Percentiles rank a stretch among this genome's conserved stretches.
phyloP scores from a whole-genome alignment of 164 flowering plant genomes.

The Aristolochia fimbriata region DNA sequence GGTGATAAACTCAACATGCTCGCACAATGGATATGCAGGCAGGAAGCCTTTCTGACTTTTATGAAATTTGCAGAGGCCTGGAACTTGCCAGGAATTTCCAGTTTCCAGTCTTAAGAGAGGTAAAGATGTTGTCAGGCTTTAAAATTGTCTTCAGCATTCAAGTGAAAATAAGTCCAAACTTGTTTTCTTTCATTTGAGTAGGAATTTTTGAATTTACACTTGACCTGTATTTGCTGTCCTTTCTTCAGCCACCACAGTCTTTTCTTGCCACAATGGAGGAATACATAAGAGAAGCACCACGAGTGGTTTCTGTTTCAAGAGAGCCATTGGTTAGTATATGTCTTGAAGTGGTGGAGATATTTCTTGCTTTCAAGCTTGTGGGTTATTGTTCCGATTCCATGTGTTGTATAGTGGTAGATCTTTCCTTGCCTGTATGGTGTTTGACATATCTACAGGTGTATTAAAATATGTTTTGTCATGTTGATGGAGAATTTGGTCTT shows the following conservation, averaged over 20 bases:
- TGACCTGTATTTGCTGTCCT: conserved; percentile 1
- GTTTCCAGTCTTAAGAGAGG: conserved; percentile 91
- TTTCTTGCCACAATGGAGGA: conserved; percentile 98
- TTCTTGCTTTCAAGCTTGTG: too few species aligned
- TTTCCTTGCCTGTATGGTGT: too few species aligned
- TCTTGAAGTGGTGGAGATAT: too few species aligned
- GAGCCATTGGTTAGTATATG: conserved; percentile 66
- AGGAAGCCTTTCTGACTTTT: conserved; percentile 76
- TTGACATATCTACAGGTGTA: too few species aligned
- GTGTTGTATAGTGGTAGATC: too few species aligned
- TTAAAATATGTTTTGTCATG: too few species aligned
- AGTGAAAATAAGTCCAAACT: background rate
- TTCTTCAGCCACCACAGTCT: conserved; percentile 87
- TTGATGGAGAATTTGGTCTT: too few species aligned
- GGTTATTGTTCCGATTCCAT: too few species aligned
- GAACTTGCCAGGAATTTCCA: conserved; percentile 99
- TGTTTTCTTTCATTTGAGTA: background rate
- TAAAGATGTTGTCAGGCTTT: conserved; percentile 15
- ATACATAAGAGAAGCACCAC: conserved; percentile 93
- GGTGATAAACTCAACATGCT: background rate
- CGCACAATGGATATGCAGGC: conserved; percentile 43
- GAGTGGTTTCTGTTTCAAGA: conserved; percentile 63
- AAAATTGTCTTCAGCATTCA: too few species aligned
- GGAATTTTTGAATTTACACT: background rate
- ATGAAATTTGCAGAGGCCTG: conserved; percentile 86